These are phyloP conservation scores for Aegilops umbellulata DNA, from an alignment of 176 grass and related monocot genomes.

Conservation along the genomic window DNA sequence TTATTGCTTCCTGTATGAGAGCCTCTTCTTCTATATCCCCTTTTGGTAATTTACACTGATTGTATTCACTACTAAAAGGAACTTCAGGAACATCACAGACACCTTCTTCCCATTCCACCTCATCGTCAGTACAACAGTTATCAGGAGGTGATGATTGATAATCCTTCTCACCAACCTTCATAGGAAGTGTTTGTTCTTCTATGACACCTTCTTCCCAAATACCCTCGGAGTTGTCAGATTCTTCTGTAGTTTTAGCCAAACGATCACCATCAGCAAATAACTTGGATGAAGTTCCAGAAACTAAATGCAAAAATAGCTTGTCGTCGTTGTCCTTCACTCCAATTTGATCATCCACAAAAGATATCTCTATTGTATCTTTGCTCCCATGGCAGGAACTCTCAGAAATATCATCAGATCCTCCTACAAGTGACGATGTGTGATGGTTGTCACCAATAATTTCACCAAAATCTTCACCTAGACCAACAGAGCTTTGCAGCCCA, in stretches of 20 bases:
- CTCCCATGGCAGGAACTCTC: constrained; percentile 25
- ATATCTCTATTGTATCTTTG: constrained; percentile 76
- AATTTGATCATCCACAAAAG: constrained; percentile 65
- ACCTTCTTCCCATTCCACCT: constrained; percentile 80
- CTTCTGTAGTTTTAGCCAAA: constrained; percentile 34
- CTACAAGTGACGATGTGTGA: constrained; percentile 19
- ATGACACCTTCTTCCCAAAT: constrained; percentile 75
- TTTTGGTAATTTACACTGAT: constrained; percentile 52
- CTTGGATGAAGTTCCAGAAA: constrained; percentile 45
- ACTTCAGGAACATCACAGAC: constrained; percentile 45
- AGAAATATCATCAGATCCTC: constrained; percentile 27
- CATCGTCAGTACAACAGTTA: constrained; percentile 45
- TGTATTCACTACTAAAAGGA: constrained; percentile 49
- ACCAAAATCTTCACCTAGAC: constrained; percentile 33
- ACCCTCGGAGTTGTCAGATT: constrained; percentile 58
- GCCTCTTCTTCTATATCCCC: constrained; percentile 79
- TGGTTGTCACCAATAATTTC: constrained; percentile 24
- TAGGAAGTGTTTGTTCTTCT: constrained; percentile 31
- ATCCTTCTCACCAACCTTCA: constrained; percentile 34
- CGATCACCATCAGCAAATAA: constrained; percentile 14
- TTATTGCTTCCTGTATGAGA: constrained; percentile 92
- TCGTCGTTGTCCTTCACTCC: constrained; percentile 58
- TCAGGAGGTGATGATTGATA: constrained; percentile 35
- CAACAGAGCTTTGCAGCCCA: constrained; percentile 22
- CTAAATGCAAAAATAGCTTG: constrained; percentile 83